Percentiles rank a stretch among this genome's conserved stretches.
Conservation (phyloP, 148 eudicot genomes). For the Agrostemma githago region DNA sequence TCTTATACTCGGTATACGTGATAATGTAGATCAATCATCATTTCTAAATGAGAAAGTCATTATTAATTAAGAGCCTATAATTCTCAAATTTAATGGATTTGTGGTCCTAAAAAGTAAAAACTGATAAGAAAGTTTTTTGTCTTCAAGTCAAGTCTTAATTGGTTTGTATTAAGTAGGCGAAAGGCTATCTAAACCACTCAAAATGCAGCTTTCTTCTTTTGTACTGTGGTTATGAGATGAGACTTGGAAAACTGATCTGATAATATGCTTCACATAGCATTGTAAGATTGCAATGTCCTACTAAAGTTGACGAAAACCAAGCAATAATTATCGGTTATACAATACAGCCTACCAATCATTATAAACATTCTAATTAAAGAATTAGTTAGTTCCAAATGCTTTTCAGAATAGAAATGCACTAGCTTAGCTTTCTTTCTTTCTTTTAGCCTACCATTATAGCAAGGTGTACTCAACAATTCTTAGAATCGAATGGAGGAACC, state of each 20-base stretch:
- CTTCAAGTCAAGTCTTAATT: slow-evolving; percentile 15
- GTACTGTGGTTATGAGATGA: not conserved
- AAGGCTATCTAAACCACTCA: slow-evolving; percentile 10
- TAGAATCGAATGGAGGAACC: slow-evolving; percentile 21
- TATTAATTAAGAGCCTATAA: not conserved
- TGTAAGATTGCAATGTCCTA: slow-evolving; percentile 3
- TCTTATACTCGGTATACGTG: too few relatives aligned
- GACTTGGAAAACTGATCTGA: slow-evolving; percentile 4
- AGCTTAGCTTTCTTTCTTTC: slow-evolving; percentile 3
- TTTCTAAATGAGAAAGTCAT: slow-evolving; percentile 10
- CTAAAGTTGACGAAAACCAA: slow-evolving; percentile 11
- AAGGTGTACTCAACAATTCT: slow-evolving; percentile 26
- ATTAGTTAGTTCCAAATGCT: slow-evolving; percentile 23
- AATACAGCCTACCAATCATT: slow-evolving; percentile 1
- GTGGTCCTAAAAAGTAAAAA: slow-evolving; percentile 22
- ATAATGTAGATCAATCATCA: slow-evolving; percentile 17
- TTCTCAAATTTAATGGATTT: slow-evolving; percentile 9
- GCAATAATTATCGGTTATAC: not conserved
- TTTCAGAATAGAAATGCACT: slow-evolving; percentile 42
- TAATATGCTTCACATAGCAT: not conserved
- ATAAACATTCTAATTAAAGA: not conserved
- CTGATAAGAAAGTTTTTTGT: not conserved
- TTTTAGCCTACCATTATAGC: slow-evolving; percentile 40
- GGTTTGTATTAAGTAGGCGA: slow-evolving; percentile 16
- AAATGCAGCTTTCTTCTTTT: slow-evolving; percentile 7